Evolutionary conservation across 1,139 yeast species (phyloP), one percentile per base, ranked within the genome.

Genomic region (Trichomonascaceae sp.): DNA sequence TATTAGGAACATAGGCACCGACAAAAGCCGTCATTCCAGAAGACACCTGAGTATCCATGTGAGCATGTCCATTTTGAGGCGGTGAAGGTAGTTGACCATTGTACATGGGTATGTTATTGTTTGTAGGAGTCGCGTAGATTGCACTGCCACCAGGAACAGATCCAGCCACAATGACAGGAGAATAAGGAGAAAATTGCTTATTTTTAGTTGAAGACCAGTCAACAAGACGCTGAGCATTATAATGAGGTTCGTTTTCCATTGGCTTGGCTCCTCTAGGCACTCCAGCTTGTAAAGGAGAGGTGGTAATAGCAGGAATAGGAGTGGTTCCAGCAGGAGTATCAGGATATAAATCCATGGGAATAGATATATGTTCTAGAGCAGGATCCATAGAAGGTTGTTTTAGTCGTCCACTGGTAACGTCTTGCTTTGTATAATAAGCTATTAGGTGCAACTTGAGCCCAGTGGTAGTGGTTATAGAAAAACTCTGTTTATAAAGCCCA

Each of bases 401-500:
- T 44, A 72, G 61, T 38, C 61, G 62, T 19, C 69, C 70, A 2
- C 58, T 49, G 24, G 63, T 57, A 19, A 69, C 66, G 53, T 66
- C 72, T 51, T 62, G 69, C 46, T 71, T 67, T 1, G 71, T 66
- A 55, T 74, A 73, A 61, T 83, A 83, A 38, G 82, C 74, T 32
- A 83, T 81, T 51, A 83, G 66, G 61, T 83, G 87, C 20, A 79
- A 67, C 58, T 80, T 81, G 53, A 77, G 77, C 45, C 76, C 75
- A 47, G 74, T 76, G 43, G 74, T 72, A 2, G 83, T 76, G 5
- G 77, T 72, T 41, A 82, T 67, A 3, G 83, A 77, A 59, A 82
- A 81, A 49, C 83, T 77, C 63, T 82, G 85, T 62, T 83, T 83
- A 57, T 79, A 70, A 10, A 84, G 68, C 0, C 87, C 87, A 56